phyloP scores from a whole-genome alignment of 1,284 basidiomycete genomes.

The Cystobasidiaceae sp. region DNA sequence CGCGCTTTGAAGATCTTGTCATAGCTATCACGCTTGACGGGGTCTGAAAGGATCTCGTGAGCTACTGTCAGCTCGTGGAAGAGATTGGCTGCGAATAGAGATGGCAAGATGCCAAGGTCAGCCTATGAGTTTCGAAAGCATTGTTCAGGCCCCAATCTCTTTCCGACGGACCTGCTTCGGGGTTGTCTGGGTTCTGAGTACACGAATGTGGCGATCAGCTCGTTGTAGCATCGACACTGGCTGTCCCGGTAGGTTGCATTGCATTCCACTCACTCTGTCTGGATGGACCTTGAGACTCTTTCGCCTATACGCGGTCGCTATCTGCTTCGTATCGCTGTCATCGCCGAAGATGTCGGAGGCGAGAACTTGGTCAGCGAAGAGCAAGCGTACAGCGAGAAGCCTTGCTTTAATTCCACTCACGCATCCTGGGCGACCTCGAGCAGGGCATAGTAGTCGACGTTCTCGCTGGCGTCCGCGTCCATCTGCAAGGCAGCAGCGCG shows the following conservation, averaged over 20 bases:
- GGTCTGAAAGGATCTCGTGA: constrained; percentile 37
- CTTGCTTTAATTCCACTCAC: not conserved
- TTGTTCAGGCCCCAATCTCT: not conserved
- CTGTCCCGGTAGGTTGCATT: not conserved
- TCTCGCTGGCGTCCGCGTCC: constrained; percentile 14
- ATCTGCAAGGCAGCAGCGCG: not conserved
- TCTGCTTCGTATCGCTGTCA: constrained; percentile 33
- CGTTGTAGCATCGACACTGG: not conserved
- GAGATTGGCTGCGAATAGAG: constrained; percentile 36
- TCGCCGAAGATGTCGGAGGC: not conserved
- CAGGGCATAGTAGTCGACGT: constrained; percentile 38
- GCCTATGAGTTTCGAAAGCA: not conserved
- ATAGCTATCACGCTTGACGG: constrained; percentile 34
- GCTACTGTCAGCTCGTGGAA: constrained; percentile 40
- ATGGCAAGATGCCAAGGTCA: not conserved
- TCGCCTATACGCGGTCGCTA: constrained; percentile 36
- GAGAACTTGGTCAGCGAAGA: not conserved
- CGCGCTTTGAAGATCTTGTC: constrained; percentile 35
- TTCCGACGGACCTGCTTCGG: constrained; percentile 29
- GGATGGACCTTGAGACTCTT: constrained; percentile 40
- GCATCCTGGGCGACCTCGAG: constrained; percentile 34
- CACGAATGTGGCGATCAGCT: no score
- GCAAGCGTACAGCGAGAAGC: not conserved
- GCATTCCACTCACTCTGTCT: constrained; percentile 36
- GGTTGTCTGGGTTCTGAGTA: constrained; percentile 43